Percentiles rank a stretch among this genome's conserved stretches.
phyloP scores from a whole-genome alignment of 2,329 filamentous ascomycete genomes.

The Karstenula rhodostoma region DNA sequence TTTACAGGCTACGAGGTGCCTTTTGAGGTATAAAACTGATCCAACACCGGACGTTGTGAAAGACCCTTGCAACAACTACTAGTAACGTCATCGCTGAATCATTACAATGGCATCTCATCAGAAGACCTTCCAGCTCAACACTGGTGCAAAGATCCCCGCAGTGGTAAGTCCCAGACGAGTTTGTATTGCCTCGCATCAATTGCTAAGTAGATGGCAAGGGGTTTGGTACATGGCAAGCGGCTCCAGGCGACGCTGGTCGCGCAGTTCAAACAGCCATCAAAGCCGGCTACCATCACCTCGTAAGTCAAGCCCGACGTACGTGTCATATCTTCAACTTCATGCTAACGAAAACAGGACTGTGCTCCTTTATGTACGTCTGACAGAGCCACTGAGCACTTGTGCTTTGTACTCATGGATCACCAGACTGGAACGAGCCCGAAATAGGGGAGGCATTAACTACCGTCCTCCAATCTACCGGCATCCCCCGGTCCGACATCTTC shows the following conservation, averaged over 20 bases:
- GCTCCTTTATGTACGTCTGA: background rate
- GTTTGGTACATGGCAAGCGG: constrained; percentile 30
- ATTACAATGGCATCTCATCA: constrained; percentile 24
- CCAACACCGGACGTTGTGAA: background rate
- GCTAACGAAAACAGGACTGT: background rate
- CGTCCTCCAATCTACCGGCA: constrained; percentile 63
- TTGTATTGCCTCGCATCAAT: background rate
- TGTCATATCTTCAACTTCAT: background rate
- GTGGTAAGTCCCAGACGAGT: constrained; percentile 7
- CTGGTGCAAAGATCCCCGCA: constrained; percentile 20
- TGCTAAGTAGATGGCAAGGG: constrained; percentile 12
- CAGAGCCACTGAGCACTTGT: background rate
- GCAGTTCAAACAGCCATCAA: constrained; percentile 43
- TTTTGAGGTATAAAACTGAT: background rate
- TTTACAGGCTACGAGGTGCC: background rate
- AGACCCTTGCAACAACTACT: background rate
- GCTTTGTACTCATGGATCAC: background rate
- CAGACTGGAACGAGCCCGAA: constrained; percentile 23
- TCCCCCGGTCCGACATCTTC: constrained; percentile 72
- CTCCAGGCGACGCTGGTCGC: constrained; percentile 15
- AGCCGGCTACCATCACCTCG: constrained; percentile 25
- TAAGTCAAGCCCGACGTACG: background rate
- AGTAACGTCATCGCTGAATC: background rate
- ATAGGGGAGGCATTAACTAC: constrained; percentile 18
- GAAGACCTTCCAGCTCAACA: constrained; percentile 28